Base-by-base conservation (phyloP, 768 basidiomycete genomes). In the Leccinum variicolor region DNA sequence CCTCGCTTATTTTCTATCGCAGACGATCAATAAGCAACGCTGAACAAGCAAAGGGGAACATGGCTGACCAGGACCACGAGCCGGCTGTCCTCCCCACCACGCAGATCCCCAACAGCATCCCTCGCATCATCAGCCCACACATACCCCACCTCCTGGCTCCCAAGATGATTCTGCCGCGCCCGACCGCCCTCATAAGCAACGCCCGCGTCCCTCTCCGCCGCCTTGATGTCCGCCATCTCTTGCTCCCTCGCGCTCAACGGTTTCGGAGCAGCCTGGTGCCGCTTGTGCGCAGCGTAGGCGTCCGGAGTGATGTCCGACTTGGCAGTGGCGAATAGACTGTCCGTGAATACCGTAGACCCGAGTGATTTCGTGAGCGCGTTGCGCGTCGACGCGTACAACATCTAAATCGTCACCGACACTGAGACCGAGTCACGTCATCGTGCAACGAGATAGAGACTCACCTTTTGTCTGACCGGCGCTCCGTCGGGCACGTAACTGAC, bases 361-460 rank as follows among this genome's bases (percentile, higher is more conserved):
- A 95, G 79, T n/a, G 80, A 76, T 69, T 83, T 91, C 28, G 85
- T 78, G 21, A 94, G 78, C 17, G 85, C 79, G 23, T 78, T 77
- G 46, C 91, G 84, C 1, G 87, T 86, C 3, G 92, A 87, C 21
- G 93, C 91, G 71, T 94, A 94, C 33, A 95, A 77, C 92, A 94
- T 95, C 91, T 94, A 34, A 0, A 13, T 41, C 10, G n/a, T 43
- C 19, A 41, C 10, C 1, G n/a, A 41, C 39, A 41, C 0, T 36
- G 34, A 41, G 39, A 41, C 9, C 10, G 4, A 41, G 19, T 43
- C 41, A n/a, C n/a, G 11, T 3, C 10, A 19, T 43, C 39, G n/a
- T 41, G 39, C 1, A 39, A 41, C 41, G 58, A 70, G 60, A 62
- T 11, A 2, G 28, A 34, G 1, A 26, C 34, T 50, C 54, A 86